Percentiles rank a stretch among this genome's conserved stretches.
These are phyloP conservation scores for Kwoniella dejecticola DNA, from an alignment of 768 basidiomycete species.

Conservation along the genomic window DNA sequence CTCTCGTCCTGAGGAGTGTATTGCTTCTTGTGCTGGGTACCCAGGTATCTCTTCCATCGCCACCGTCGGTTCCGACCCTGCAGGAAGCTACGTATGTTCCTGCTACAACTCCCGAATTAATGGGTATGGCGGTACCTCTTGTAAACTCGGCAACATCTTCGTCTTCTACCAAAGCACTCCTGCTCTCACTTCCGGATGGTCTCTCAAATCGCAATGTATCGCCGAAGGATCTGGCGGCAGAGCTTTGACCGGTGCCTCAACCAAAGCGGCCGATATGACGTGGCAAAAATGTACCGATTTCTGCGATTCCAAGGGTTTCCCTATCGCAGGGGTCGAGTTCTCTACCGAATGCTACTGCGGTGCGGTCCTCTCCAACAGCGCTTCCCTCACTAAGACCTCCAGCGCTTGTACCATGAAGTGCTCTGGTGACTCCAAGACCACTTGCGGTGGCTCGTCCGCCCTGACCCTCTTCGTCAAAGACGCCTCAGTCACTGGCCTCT, in stretches of 20 bases:
- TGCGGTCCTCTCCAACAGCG: constrained; percentile 63
- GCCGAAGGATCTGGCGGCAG: constrained; percentile 23
- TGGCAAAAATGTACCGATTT: constrained; percentile 44
- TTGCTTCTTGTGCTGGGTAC: no score
- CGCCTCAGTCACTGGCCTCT: constrained; percentile 1
- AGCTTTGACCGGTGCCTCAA: constrained; percentile 21
- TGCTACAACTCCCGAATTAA: no score
- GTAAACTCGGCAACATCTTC: no score
- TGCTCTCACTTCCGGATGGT: constrained; percentile 15
- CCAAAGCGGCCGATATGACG: constrained; percentile 38
- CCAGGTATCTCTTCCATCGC: no score
- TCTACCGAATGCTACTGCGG: constrained; percentile 57
- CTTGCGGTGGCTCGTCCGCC: constrained; percentile 20
- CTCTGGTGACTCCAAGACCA: constrained; percentile 9
- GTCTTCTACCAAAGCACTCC: neutral
- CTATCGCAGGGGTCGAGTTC: constrained; percentile 53
- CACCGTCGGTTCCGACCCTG: no score
- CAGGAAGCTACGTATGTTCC: no score
- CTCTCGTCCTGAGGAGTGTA: no score
- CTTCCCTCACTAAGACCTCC: constrained; percentile 15
- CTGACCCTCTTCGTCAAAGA: constrained; percentile 17
- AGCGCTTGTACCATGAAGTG: constrained; percentile 24
- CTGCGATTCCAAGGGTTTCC: constrained; percentile 49
- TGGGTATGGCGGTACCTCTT: no score
- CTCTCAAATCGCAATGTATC: constrained; percentile 9